Evolutionary conservation across 306 rosid genomes (phyloP).

Genomic region (Medicago arabica): DNA sequence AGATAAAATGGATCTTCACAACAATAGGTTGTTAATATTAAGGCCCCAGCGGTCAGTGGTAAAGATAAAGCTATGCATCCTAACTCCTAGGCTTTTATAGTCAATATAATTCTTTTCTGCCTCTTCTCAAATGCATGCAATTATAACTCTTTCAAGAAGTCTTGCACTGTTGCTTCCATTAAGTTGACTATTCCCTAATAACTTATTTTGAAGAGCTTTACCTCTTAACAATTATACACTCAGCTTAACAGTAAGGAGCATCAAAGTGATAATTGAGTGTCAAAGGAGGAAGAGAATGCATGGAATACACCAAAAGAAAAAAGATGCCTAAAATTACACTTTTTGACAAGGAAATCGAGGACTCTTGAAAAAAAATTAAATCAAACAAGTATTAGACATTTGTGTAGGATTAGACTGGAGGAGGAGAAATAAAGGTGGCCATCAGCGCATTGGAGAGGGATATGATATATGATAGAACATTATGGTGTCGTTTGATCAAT

Average conservation of each 20-base stretch:
- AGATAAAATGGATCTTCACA: conserved; percentile 22
- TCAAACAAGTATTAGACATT: conserved; percentile 12
- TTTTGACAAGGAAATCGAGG: background rate
- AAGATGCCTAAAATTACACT: conserved; percentile 8
- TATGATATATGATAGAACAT: too few species aligned
- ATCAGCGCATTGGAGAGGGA: too few species aligned
- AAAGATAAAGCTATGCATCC: background rate
- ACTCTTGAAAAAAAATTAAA: conserved; percentile 8
- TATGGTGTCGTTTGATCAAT: too few species aligned
- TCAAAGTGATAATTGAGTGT: background rate
- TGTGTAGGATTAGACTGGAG: background rate
- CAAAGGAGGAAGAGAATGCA: background rate
- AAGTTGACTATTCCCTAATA: conserved; percentile 15
- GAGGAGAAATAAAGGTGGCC: background rate
- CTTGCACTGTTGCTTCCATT: background rate
- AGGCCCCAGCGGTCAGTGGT: conserved; percentile 1
- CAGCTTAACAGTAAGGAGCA: background rate
- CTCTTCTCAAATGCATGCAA: conserved; percentile 26
- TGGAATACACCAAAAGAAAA: background rate
- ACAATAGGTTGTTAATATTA: conserved; percentile 22
- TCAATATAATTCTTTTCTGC: conserved; percentile 19
- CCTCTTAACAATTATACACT: background rate
- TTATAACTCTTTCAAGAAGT: background rate
- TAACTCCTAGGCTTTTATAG: background rate
- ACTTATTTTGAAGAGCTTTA: conserved; percentile 22